These are phyloP conservation scores for Trametes versicolor DNA, from an alignment of 1,284 basidiomycete genomes.

Conservation along the genomic window DNA sequence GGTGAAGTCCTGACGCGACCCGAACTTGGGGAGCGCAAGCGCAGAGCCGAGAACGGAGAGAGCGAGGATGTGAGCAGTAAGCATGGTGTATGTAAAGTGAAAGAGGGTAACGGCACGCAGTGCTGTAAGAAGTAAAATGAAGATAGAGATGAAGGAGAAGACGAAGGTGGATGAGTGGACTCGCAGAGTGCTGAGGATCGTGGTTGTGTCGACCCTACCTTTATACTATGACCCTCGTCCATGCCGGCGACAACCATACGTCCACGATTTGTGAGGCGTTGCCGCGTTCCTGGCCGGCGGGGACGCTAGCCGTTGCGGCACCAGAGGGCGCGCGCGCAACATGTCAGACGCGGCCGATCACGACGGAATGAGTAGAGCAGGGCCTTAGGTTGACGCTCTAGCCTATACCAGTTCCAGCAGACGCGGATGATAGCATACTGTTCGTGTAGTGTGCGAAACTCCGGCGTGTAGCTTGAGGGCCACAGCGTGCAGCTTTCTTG, in stretches of 20 bases:
- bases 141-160: not conserved
- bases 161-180: not conserved
- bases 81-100: not conserved
- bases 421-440: too few species aligned
- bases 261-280: not conserved
- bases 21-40: not conserved
- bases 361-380: not conserved
- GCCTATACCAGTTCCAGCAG: too few species aligned
- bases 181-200: conserved; percentile 8
- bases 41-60: conserved; percentile 4
- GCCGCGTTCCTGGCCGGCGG: not conserved
- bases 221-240: not conserved
- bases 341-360: not conserved
- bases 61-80: not conserved
- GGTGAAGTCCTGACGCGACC: not conserved
- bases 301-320: not conserved
- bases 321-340: not conserved
- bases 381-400: too few species aligned
- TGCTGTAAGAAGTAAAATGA: not conserved
- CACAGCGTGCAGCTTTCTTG: too few species aligned
- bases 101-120: not conserved
- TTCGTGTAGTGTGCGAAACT: too few species aligned
- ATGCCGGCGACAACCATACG: not conserved
- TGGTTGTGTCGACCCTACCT: not conserved
- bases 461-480: too few species aligned